A percentile compares a stretch with the other conserved stretches of the same genome.
phyloP scores from a whole-genome alignment of 768 basidiomycete genomes.

The Daedalea quercina region DNA sequence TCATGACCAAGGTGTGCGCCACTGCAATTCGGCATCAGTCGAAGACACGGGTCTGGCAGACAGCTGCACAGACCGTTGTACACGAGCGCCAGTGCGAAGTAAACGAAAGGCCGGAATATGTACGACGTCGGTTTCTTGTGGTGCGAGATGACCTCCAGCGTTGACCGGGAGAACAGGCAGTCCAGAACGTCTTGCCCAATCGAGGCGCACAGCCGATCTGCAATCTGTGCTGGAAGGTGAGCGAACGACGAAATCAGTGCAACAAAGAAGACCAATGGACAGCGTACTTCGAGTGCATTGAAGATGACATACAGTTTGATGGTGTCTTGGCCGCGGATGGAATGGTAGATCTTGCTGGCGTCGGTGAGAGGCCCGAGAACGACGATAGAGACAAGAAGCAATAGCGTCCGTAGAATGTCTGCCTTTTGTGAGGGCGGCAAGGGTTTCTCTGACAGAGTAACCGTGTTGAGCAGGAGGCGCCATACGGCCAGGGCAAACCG shows the following conservation, averaged over 20 bases:
- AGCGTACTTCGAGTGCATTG: conserved; percentile 89
- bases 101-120: conserved; percentile 75
- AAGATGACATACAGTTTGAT: conserved; percentile 99
- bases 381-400: conserved; percentile 68
- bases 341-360: conserved; percentile 96
- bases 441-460: conserved; percentile 36
- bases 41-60: not conserved
- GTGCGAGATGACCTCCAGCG: conserved; percentile 67
- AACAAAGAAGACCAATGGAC: not conserved
- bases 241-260: not conserved
- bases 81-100: conserved; percentile 72
- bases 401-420: conserved; percentile 76
- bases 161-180: conserved; percentile 91
- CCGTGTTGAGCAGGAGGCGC: conserved; percentile 44
- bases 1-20: conserved; percentile 86
- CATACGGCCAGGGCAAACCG: conserved; percentile 64
- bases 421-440: conserved; percentile 89
- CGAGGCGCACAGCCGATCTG: conserved; percentile 87
- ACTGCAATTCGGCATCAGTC: conserved; percentile 37
- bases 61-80: conserved; percentile 63
- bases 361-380: conserved; percentile 83
- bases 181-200: conserved; percentile 98
- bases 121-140: conserved; percentile 52
- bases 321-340: conserved; percentile 95
- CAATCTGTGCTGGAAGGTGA: conserved; percentile 54